Base-by-base conservation (phyloP, 169 alveolate genomes). In the Amoebophrya sp. region DNA sequence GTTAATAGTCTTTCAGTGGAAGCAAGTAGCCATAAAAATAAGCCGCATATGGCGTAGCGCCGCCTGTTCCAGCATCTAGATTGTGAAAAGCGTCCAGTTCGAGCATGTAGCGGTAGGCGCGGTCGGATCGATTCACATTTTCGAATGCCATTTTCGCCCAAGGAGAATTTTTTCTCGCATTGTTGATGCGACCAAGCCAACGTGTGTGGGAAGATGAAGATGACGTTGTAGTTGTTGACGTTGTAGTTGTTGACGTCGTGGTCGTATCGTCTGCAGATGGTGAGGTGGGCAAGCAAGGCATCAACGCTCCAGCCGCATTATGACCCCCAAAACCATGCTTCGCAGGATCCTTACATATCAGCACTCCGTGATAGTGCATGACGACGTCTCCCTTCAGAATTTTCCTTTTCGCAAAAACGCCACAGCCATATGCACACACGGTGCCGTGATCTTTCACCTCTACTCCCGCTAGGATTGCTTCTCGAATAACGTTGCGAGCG, bases 91-190 rank as follows among this genome's bases (percentile, higher is more conserved):
- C 38, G 83, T 65, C 83, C 83, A 65, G 2, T 26, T 65, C 83
- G 2, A 65, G 83, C 83, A 65, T 65, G 83, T 65, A 65, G 83
- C 83, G 83, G 83, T 65, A 65, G 36, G 39, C 83, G 39, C 83
- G 83, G 33, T 65, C 83, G 36, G 83, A 26, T 6, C 83, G 83
- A 6, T 26, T 36, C 2, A 36, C 0, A 10, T 65, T 36, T 6
- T 6, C 83, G 26, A 65, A 65, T 26, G 2, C 26, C 2, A 65
- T 36, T 18, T 65, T 65, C 33, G 2, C 38, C 10, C 18, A 65
- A 29, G 18, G 83, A 10, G 83, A 65, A 36, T 26, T 1, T 18
- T 6, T 36, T 10, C 83, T 29, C 83, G 83, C 83, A 10, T 6
- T 47, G 18, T 18, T 6, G 65, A 47, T 47, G 6, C 23, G n/a